Percentiles rank a stretch among this genome's conserved stretches.
phyloP scores from a whole-genome alignment of 2,329 filamentous ascomycete genomes.

The Nothophaeocryptopus gaeumannii region DNA sequence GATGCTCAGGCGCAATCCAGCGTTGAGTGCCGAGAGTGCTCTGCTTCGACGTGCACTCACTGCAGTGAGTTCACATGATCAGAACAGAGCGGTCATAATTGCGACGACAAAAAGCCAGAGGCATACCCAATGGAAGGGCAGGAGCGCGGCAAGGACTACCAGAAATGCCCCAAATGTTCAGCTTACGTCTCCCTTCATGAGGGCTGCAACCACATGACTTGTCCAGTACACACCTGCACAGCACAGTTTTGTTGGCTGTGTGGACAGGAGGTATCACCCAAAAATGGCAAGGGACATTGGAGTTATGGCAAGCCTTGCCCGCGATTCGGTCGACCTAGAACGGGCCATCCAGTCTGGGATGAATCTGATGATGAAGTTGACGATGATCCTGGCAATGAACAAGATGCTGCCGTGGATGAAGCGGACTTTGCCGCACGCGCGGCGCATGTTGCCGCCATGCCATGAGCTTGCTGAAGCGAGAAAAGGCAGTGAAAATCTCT shows the following conservation, averaged over 20 bases:
- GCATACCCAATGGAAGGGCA: background rate
- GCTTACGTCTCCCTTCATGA: background rate
- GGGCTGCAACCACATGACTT: constrained; percentile 7
- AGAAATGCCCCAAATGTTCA: background rate
- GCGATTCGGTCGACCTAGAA: background rate
- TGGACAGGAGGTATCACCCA: background rate
- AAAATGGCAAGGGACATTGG: background rate
- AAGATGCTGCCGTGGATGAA: too few species aligned
- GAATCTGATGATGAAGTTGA: too few species aligned
- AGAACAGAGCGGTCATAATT: too few species aligned
- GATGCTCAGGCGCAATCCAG: too few species aligned
- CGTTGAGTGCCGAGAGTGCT: too few species aligned
- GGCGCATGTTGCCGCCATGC: background rate
- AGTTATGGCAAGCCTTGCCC: background rate
- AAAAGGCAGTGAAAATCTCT: too few species aligned
- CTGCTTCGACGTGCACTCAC: too few species aligned
- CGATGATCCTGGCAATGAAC: too few species aligned
- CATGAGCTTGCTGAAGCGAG: too few species aligned
- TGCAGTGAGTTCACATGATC: too few species aligned
- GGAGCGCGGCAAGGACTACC: background rate
- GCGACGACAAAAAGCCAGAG: too few species aligned
- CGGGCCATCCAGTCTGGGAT: background rate
- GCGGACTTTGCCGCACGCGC: background rate
- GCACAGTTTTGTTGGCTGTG: constrained; percentile 4
- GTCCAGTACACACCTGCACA: background rate